These are phyloP conservation scores for Didymella keratinophila DNA, from an alignment of 2,329 filamentous ascomycete species.

Conservation along the genomic window DNA sequence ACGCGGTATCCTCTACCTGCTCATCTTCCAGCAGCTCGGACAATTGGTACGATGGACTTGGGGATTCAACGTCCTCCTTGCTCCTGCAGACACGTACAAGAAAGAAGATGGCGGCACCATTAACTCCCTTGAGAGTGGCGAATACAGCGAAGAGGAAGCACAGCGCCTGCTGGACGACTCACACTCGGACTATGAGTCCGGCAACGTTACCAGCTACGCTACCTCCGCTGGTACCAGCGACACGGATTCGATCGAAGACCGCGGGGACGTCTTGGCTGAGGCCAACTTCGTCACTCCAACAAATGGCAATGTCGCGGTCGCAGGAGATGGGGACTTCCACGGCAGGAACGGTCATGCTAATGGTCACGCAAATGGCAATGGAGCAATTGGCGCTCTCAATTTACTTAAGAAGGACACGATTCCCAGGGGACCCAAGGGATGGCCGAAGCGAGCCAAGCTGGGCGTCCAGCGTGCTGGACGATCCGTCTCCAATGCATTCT, in stretches of 20 bases:
- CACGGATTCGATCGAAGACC: constrained; percentile 40
- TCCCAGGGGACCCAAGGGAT: constrained; percentile 46
- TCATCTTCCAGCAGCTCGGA: constrained; percentile 97
- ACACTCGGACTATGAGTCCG: constrained; percentile 58
- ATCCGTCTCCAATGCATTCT: constrained; percentile 36
- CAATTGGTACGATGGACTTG: constrained; percentile 97
- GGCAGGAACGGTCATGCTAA: constrained; percentile 51
- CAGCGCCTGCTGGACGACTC: constrained; percentile 51
- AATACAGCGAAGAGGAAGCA: constrained; percentile 61
- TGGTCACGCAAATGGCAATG: constrained; percentile 57
- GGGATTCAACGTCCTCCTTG: constrained; percentile 95
- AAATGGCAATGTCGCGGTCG: constrained; percentile 57
- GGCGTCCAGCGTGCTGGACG: constrained; percentile 31
- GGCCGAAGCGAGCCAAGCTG: constrained; percentile 41
- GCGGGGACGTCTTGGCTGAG: constrained; percentile 40
- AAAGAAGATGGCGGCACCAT: constrained; percentile 63
- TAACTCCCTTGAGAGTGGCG: constrained; percentile 56
- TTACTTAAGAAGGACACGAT: constrained; percentile 32
- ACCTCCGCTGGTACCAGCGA: constrained; percentile 43
- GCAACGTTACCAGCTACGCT: constrained; percentile 54
- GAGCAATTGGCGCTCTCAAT: constrained; percentile 52
- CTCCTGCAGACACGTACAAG: constrained; percentile 76
- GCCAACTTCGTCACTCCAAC: constrained; percentile 54
- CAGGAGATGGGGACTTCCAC: constrained; percentile 50
- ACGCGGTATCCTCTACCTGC: constrained; percentile 89